phyloP scores from a whole-genome alignment of 2,329 filamentous ascomycete species.

The Fusarium nodosum region DNA sequence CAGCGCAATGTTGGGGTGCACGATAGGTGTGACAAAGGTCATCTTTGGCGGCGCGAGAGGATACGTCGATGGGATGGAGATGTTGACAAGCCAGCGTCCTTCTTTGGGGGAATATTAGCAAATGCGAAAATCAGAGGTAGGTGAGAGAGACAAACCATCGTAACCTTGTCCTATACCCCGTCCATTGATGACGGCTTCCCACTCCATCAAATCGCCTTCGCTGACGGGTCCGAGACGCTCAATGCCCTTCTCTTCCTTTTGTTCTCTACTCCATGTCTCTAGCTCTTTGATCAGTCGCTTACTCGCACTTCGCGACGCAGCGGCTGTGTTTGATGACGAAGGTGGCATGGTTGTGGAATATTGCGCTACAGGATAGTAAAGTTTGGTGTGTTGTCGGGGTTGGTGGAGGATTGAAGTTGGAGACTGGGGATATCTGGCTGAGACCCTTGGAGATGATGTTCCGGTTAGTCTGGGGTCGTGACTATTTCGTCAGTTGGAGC shows the following conservation, averaged over 20 bases:
- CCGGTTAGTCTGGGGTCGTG: constrained; percentile 28
- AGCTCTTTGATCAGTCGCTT: constrained; percentile 72
- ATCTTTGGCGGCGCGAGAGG: constrained; percentile 83
- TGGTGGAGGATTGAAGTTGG: not conserved
- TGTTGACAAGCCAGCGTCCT: constrained; percentile 86
- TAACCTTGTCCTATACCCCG: constrained; percentile 68
- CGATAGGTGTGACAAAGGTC: constrained; percentile 84
- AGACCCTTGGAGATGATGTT: constrained; percentile 19
- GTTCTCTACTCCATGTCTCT: constrained; percentile 65
- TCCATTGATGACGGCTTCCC: constrained; percentile 74
- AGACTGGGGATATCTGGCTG: not conserved
- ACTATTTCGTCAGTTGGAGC: constrained; percentile 37
- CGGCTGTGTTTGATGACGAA: constrained; percentile 38
- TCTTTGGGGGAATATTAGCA: constrained; percentile 53
- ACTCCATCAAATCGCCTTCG: constrained; percentile 68
- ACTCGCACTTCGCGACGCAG: constrained; percentile 61
- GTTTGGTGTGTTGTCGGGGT: not conserved
- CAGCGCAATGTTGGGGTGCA: constrained; percentile 82
- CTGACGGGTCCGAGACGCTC: constrained; percentile 69
- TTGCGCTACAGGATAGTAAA: constrained; percentile 1
- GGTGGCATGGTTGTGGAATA: constrained; percentile 33
- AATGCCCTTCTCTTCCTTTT: constrained; percentile 65
- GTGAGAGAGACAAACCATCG: constrained; percentile 58
- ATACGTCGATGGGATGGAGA: constrained; percentile 82
- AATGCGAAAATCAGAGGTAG: not conserved